Evolutionary conservation across 441 rosid genomes (phyloP), one percentile per base, ranked within the genome.

Genomic region (Pelargonium fulgidum): DNA sequence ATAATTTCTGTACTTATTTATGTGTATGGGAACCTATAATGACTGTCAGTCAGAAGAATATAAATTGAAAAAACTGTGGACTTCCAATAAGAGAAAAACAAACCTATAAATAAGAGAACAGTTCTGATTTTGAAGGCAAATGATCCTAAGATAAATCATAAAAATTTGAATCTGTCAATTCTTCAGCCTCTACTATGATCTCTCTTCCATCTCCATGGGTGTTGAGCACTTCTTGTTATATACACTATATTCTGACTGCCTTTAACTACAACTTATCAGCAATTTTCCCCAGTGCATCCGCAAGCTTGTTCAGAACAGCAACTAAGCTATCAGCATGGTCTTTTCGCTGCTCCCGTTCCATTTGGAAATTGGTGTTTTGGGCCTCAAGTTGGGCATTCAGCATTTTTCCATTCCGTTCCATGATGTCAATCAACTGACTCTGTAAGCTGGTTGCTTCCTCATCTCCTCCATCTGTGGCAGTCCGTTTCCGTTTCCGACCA

Each of bases 401-500:
- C 33, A 61, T 61, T 61, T 61, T 24, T 11, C 64, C 64, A 12
- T 61, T 61, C 64, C n/a, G 22, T 61, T 61, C 36, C 64, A 61
- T 61, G 0, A 61, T 20, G 36, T 61, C 64, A 61, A 24, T 33
- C 13, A 61, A 61, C 39, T 10, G 20, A 24, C 64, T 8, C 39
- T 61, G 64, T 6, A 61, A 33, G 36, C 16, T 61, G 64, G 64
- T 12, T 24, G 16, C 64, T 61, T 61, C 64, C 64, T 92, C 69
- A 24, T 89, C 99, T 5, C 77, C 85, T 13, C 70, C 86, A 1
- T 80, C 85, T 6, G 62, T 36, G 0, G 65, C 70, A 1, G 54
- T 69, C 19, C 91, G 79, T 72, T 86, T 95, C 70, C 98, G 80
- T 75, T 95, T 95, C 72, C 88, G 79, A 9, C 76, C 79, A 11